Evolutionary conservation across 1,284 basidiomycete species (phyloP), one percentile per base, ranked within the genome.

Genomic region (Cutaneotrichosporon mucoides): DNA sequence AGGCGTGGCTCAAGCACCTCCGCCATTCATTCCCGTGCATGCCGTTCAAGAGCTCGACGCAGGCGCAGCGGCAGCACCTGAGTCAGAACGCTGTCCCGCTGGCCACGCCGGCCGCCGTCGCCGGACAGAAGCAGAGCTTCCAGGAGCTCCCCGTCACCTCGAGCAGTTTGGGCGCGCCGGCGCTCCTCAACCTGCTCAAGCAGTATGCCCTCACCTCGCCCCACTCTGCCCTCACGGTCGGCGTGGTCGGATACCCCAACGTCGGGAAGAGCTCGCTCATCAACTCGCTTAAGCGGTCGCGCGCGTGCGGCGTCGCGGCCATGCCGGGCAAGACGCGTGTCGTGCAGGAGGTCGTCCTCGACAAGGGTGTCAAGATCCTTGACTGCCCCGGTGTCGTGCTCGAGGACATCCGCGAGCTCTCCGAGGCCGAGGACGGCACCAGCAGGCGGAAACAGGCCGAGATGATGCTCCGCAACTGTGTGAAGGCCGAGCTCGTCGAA

Each of bases 261-360:
- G 95, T 98, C 56, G 95, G 95, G 9, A 99, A 99, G 80, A 93
- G 90, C 60, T 91, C 87, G 67, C 75, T 99, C 59, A 97, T 99
- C 80, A 99, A 99, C 78, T 91, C 90, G 55, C 81, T 99, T 56
- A 95, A 96, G 78, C 82, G 94, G 46, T 86, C 86, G 58, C 90
- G 92, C 78, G 92, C 90, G 15, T 62, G 95, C 70, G 86, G 88
- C 3, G 92, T 98, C n/a, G 94, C 93, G 6, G 89, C 92, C 3
- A 93, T 93, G 67, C 89, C 95, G 0, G 95, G 95, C 3, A 92
- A 93, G 73, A 99, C 95, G 5, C 92, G 92, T 65, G 89, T 92
- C 40, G 82, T 97, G n/a, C 95, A 99, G 77, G 89, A 89, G 13
- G 82, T 99, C 3, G 90, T 92, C 68, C 84, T 99, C 2, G 94